Evolutionary conservation across 352 stramenopile species (phyloP), one percentile per base, ranked within the genome.

Genomic region (Pythium insidiosum): DNA sequence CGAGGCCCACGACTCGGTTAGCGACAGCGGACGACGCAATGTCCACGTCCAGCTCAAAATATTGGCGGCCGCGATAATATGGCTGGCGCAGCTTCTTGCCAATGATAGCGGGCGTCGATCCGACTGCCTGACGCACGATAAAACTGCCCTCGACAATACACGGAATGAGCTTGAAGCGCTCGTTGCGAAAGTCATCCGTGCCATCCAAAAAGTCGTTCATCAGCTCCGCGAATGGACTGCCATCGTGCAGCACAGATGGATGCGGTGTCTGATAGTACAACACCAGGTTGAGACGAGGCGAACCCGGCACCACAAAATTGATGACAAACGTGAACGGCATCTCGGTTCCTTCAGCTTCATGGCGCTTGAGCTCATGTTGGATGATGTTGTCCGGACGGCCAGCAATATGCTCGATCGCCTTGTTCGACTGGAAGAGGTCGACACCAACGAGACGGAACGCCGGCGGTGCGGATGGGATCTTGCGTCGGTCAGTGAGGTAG

Each of bases 311-410:
- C 16, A 88, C 61, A 45, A 88, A 88, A 56, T 87, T 88, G 38
- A 88, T 54, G 20, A 86, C 67, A 48, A 88, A 88, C 19, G 76
- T 86, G 47, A 87, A 87, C 11, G 73, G 76, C 68, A 85, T 84
- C 21, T 76, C 66, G 0, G 71, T 78, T 21, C 69, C 69, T 44
- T 56, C 53, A n/a, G 59, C 65, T 30, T 77, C 65, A 47, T 87
- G 71, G 3, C 73, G 68, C 30, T 61, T 56, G 20, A 85, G 35
- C 50, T 84, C 74, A 11, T 61, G 56, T 38, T 88, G 76, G 40
- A 88, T 56, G 7, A 79, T 41, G 37, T 85, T 88, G 38, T 85
- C 67, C 0, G 68, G 44, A 12, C 61, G 68, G 0, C 66, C 65
- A 9, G 71, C 72, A 38, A 87, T 84, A 40, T 88, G 66, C 28